Evolutionary conservation across 495 filamentous ascomycete species (phyloP).

Genomic region (Cercophora scortea): DNA sequence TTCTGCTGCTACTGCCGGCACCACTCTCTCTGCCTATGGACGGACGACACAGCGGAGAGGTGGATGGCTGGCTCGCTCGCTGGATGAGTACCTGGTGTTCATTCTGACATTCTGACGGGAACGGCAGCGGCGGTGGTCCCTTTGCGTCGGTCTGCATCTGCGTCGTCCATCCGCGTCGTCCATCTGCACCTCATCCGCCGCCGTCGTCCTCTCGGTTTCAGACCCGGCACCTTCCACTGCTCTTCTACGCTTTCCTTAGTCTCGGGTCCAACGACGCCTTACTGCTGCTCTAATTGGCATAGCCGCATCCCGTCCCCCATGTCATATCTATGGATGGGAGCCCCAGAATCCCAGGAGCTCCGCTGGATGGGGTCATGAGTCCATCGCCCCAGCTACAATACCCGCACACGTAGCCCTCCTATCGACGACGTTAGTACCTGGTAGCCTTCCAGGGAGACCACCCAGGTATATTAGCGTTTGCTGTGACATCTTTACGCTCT

Average conservation of each 20-base stretch:
- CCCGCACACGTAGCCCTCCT: constrained; percentile 1
- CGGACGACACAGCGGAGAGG: too few relatives aligned
- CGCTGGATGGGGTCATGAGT: constrained; percentile 2
- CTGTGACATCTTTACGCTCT: background rate
- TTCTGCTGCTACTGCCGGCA: too few relatives aligned
- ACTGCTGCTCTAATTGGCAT: constrained; percentile 1
- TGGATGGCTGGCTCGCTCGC: too few relatives aligned
- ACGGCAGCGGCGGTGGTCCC: too few relatives aligned
- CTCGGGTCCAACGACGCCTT: background rate
- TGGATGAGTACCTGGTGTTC: too few relatives aligned
- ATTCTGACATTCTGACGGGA: too few relatives aligned
- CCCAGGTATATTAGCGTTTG: constrained; percentile 1
- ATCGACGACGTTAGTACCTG: background rate
- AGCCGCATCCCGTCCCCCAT: background rate
- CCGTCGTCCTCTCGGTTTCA: background rate
- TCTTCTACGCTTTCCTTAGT: background rate
- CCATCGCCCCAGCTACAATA: background rate
- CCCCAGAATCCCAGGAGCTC: background rate
- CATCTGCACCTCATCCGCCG: background rate
- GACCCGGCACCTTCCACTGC: background rate
- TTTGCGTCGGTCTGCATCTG: too few relatives aligned
- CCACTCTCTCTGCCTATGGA: too few relatives aligned
- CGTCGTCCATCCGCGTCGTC: too few relatives aligned
- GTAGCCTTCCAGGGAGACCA: background rate
- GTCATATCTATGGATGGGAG: too few relatives aligned